A percentile compares a stretch with the other conserved stretches of the same genome.
phyloP scores from a whole-genome alignment of 2,329 filamentous ascomycete species.

The Xylaria sp. region DNA sequence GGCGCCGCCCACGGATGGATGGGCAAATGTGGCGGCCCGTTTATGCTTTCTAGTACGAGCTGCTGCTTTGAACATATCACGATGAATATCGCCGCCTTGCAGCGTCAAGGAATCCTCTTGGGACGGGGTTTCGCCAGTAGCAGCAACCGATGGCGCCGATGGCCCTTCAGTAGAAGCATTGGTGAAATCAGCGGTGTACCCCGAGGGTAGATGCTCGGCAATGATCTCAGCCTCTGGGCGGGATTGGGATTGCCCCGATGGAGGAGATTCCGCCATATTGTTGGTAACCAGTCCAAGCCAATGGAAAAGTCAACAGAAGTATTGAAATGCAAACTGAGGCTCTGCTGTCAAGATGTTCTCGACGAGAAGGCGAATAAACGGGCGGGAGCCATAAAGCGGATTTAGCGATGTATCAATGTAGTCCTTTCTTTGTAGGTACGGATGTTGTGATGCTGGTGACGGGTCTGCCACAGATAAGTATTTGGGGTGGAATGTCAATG shows the following conservation, averaged over 20 bases:
- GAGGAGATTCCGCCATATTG: conserved; percentile 24
- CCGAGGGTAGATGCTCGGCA: conserved; percentile 38
- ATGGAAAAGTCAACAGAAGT: not conserved
- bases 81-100: conserved; percentile 82
- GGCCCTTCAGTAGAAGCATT: conserved; percentile 40
- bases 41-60: conserved; percentile 63
- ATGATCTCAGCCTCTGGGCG: conserved; percentile 39
- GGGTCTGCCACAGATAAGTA: not conserved
- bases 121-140: conserved; percentile 43
- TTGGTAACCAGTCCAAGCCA: not conserved
- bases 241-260: conserved; percentile 33
- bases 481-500: not conserved
- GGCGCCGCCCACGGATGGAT: conserved; percentile 59
- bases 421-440: not conserved
- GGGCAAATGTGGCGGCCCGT: conserved; percentile 75
- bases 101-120: conserved; percentile 74
- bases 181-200: conserved; percentile 57
- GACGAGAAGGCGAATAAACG: conserved; percentile 17
- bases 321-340: not conserved
- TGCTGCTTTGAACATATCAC: conserved; percentile 80
- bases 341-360: conserved; percentile 22
- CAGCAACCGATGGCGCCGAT: conserved; percentile 39
- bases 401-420: conserved; percentile 2
- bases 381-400: conserved; percentile 31
- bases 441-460: conserved; percentile 6